These are phyloP conservation scores for Noccaea caerulescens DNA, from an alignment of 345 rosid species.

Conservation along the genomic window DNA sequence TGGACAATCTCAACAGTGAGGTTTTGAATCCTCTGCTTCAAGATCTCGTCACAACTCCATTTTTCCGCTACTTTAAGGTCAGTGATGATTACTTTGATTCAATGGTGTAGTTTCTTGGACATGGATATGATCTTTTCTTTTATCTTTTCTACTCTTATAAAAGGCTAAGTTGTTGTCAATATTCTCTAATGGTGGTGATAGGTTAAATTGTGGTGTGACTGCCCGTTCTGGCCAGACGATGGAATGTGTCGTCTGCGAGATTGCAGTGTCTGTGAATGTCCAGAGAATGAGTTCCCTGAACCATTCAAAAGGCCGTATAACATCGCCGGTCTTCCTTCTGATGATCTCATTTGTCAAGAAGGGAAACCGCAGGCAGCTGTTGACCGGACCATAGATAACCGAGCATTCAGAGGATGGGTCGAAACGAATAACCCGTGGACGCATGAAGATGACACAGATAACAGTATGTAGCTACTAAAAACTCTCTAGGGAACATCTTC, in stretches of 20 bases:
- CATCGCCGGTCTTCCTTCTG: slow-evolving; percentile 59
- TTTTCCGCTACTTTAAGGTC: slow-evolving; percentile 95
- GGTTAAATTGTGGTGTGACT: slow-evolving; percentile 97
- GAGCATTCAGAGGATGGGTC: slow-evolving; percentile 86
- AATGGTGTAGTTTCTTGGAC: neutral
- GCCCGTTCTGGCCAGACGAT: slow-evolving; percentile 97
- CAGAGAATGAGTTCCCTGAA: slow-evolving; percentile 90
- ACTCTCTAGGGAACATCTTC: neutral
- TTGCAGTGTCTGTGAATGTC: slow-evolving; percentile 98
- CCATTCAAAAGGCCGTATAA: slow-evolving; percentile 58
- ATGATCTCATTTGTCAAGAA: slow-evolving; percentile 81
- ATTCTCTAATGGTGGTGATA: slow-evolving; percentile 28
- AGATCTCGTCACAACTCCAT: slow-evolving; percentile 80
- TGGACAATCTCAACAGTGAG: slow-evolving; percentile 70
- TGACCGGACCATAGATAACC: slow-evolving; percentile 81
- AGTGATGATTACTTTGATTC: slow-evolving; percentile 16
- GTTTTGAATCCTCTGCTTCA: slow-evolving; percentile 82
- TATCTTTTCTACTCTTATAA: neutral
- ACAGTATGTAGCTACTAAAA: slow-evolving; percentile 49
- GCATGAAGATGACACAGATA: slow-evolving; percentile 92
- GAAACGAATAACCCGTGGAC: slow-evolving; percentile 97
- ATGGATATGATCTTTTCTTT: neutral
- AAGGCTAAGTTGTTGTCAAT: neutral
- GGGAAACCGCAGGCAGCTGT: slow-evolving; percentile 91
- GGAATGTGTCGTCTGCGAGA: slow-evolving; percentile 95